Evolutionary conservation across 2,329 filamentous ascomycete species (phyloP), one percentile per base, ranked within the genome.

Genomic region (Monosporascus ibericus): DNA sequence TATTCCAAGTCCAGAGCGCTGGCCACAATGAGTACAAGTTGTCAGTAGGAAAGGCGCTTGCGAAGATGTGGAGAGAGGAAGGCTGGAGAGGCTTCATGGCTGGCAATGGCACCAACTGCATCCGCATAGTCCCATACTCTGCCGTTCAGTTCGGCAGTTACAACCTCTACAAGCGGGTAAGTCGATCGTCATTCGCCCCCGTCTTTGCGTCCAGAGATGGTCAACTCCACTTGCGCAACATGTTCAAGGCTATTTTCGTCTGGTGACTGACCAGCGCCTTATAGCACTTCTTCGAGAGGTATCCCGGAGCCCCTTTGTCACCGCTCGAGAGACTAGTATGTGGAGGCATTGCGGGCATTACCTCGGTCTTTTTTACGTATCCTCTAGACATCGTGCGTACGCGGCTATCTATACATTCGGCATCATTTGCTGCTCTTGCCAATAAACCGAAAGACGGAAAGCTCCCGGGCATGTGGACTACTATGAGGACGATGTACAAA

Each of bases 81-180:
- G 94, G 94, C 51, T 97, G 92, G 90, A 85, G 85, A 69, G 94
- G 94, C 0, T 95, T 97, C 72, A 95, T 99, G 92, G 85, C 91
- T 60, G 94, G 94, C 49, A 99, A 99, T 69, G 94, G 94, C 58
- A 96, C 92, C 55, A 99, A 99, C 71, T 99, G 94, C 77, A 90
- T 99, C 64, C 89, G 94, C 56, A 99, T 99, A 60, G 90, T 99
- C 49, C 94, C 94, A 5, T 99, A 99, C 71, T 97, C 92, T 48
- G 94, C 94, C 11, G 94, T 97, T 40, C 94, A 99, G 67, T 99
- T 99, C 71, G 92, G 92, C 61, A 95, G 91, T 67, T 99, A 97
- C 76, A 97, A 95, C 69, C 84, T 97, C 61, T 99, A 99, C 74
- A 96, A 95, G 72, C 82, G 85, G 74, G 92, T 95, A 75, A 68